Conservation (phyloP, 1,284 basidiomycete species). For the Leucoagaricus sp. region DNA sequence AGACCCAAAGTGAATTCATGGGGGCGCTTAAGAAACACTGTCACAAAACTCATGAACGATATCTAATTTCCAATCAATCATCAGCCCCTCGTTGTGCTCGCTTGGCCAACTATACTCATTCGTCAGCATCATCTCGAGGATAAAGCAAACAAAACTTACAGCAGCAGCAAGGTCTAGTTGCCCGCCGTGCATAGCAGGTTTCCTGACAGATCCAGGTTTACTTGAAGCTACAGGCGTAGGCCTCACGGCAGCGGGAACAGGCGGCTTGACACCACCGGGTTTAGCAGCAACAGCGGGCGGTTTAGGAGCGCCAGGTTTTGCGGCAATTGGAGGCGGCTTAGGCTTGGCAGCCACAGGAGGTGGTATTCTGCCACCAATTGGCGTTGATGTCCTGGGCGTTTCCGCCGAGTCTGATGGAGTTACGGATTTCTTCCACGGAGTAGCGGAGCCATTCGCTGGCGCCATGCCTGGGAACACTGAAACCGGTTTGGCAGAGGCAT, state of each 20-base stretch:
- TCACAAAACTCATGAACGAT: not conserved
- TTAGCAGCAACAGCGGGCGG: conserved; percentile 45
- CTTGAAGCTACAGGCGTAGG: conserved; percentile 49
- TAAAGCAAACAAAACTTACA: conserved; percentile 44
- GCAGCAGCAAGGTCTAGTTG: conserved; percentile 84
- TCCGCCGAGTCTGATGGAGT: conserved; percentile 32
- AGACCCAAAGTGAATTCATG: not conserved
- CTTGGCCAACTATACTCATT: conserved; percentile 57
- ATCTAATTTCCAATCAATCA: conserved; percentile 26
- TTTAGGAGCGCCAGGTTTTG: conserved; percentile 53
- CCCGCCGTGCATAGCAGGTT: conserved; percentile 43
- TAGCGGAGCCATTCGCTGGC: conserved; percentile 62
- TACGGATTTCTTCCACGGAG: conserved; percentile 72
- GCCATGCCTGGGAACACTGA: conserved; percentile 75
- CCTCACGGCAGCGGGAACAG: conserved; percentile 55
- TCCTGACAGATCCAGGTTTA: conserved; percentile 45
- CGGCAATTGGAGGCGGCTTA: conserved; percentile 55
- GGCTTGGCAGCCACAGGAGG: conserved; percentile 55
- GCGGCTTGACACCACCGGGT: conserved; percentile 54
- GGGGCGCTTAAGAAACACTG: not conserved
- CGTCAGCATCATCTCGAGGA: not conserved
- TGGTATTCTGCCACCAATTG: conserved; percentile 51
- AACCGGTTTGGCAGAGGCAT: conserved; percentile 66
- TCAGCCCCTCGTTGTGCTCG: conserved; percentile 66
- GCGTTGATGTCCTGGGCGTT: conserved; percentile 54